These are phyloP conservation scores for Trichoderma aggressivum DNA, from an alignment of 2,329 filamentous ascomycete species.

Conservation along the genomic window DNA sequence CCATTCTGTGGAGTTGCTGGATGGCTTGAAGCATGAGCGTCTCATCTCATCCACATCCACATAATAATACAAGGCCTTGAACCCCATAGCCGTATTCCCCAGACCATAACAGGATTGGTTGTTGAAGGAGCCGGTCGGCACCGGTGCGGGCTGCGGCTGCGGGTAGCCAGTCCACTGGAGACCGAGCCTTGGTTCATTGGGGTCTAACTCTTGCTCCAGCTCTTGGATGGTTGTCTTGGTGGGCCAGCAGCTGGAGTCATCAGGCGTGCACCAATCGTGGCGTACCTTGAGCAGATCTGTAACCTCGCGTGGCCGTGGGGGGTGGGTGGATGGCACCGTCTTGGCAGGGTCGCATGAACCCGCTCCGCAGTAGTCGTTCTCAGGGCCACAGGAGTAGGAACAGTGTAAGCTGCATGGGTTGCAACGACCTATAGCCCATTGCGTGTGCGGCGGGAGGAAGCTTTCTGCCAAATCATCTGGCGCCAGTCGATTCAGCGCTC, in stretches of 20 bases:
- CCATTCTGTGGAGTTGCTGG: background rate
- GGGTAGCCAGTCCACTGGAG: background rate
- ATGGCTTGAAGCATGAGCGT: background rate
- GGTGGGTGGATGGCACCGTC: background rate
- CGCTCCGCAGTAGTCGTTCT: background rate
- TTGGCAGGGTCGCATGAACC: background rate
- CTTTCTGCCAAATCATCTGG: background rate
- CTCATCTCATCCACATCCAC: background rate
- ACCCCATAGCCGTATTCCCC: background rate
- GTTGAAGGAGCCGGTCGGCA: background rate
- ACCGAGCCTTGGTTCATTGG: background rate
- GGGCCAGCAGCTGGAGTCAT: background rate
- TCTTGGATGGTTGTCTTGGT: background rate
- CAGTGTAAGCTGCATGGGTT: background rate
- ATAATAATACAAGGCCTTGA: background rate
- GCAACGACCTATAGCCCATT: background rate
- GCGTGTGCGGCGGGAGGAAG: background rate
- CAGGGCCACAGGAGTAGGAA: background rate
- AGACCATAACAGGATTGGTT: background rate
- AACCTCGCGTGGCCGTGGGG: background rate
- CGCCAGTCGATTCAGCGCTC: background rate
- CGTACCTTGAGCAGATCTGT: background rate
- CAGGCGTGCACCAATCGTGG: background rate
- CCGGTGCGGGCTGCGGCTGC: background rate
- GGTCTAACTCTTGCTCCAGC: background rate